A percentile compares a stretch with the other conserved stretches of the same genome.
Conservation (phyloP, 2,329 filamentous ascomycete genomes). For the Iodosphaeria phyllophila region DNA sequence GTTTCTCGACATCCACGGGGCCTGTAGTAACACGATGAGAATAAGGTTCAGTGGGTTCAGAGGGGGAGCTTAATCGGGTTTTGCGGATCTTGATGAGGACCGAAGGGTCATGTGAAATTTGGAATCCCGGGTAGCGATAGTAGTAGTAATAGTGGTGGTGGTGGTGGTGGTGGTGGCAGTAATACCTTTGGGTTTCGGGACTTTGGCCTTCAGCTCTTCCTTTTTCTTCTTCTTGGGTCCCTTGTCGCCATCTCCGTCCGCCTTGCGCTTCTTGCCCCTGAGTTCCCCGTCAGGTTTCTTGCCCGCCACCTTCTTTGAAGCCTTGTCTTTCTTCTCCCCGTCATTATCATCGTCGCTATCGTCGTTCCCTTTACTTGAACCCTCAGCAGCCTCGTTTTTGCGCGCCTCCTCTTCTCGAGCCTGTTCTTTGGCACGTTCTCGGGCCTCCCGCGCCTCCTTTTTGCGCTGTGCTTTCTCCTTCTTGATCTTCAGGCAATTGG, state of each 20-base stretch:
- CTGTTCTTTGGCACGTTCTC: slow-evolving; percentile 45
- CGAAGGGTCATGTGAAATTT: slow-evolving; percentile 2
- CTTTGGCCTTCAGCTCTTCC: slow-evolving; percentile 72
- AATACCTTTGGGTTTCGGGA: slow-evolving; percentile 63
- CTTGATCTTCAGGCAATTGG: slow-evolving; percentile 68
- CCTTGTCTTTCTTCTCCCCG: slow-evolving; percentile 23
- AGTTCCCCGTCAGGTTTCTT: slow-evolving; percentile 45
- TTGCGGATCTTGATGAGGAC: too few species aligned
- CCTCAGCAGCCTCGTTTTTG: slow-evolving; percentile 28
- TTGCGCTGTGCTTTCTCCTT: slow-evolving; percentile 64
- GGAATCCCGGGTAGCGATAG: neutral
- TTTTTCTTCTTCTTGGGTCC: slow-evolving; percentile 87
- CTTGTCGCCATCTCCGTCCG: slow-evolving; percentile 60
- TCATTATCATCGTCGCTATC: slow-evolving; percentile 29
- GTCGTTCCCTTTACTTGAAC: slow-evolving; percentile 17
- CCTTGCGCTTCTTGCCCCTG: slow-evolving; percentile 64
- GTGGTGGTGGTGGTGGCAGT: neutral
- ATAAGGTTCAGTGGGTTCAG: slow-evolving; percentile 2
- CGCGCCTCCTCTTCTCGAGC: slow-evolving; percentile 36
- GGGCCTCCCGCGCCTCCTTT: slow-evolving; percentile 54
- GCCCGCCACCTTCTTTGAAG: slow-evolving; percentile 42
- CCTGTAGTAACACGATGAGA: slow-evolving; percentile 21
- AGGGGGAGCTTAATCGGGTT: too few species aligned
- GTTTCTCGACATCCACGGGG: slow-evolving; percentile 82
- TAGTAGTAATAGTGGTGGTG: too few species aligned